Evolutionary conservation across 2,329 filamentous ascomycete genomes (phyloP).

Genomic region (Aureobasidium sp.): DNA sequence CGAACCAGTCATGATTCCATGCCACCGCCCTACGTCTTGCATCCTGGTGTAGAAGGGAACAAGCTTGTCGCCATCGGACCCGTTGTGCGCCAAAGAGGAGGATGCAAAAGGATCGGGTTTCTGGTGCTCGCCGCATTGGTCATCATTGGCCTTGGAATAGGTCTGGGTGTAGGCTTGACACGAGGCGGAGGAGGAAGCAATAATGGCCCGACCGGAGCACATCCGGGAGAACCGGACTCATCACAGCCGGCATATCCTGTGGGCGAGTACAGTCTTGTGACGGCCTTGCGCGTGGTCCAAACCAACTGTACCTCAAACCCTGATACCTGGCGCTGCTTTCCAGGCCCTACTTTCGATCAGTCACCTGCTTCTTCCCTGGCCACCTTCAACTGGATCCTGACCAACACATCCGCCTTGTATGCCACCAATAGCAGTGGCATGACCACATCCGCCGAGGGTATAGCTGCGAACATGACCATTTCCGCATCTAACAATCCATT

Average conservation of each 20-base stretch:
- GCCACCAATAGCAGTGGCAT: constrained; percentile 46
- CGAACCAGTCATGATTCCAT: constrained; percentile 10
- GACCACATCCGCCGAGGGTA: constrained; percentile 47
- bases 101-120: constrained; percentile 32
- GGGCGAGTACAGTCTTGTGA: constrained; percentile 56
- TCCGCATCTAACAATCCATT: constrained; percentile 53
- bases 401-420: constrained; percentile 32
- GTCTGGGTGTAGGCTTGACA: constrained; percentile 31
- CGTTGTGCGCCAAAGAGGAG: constrained; percentile 24
- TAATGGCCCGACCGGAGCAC: constrained; percentile 6
- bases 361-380: constrained; percentile 33
- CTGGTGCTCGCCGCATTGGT: constrained; percentile 28
- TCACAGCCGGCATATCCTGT: constrained; percentile 46
- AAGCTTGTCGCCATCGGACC: background rate
- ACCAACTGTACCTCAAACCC: constrained; percentile 54
- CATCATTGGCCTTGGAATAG: constrained; percentile 32
- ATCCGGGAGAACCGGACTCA: constrained; percentile 14
- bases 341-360: constrained; percentile 45
- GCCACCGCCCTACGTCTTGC: constrained; percentile 17
- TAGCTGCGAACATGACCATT: constrained; percentile 30
- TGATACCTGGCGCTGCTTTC: constrained; percentile 57
- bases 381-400: constrained; percentile 58
- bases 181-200: background rate
- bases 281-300: constrained; percentile 47
- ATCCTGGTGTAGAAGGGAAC: background rate